A percentile compares a stretch with the other conserved stretches of the same genome.
Evolutionary conservation across 2,329 filamentous ascomycete species (phyloP).

Genomic region (Sclerotinia trifoliorum): DNA sequence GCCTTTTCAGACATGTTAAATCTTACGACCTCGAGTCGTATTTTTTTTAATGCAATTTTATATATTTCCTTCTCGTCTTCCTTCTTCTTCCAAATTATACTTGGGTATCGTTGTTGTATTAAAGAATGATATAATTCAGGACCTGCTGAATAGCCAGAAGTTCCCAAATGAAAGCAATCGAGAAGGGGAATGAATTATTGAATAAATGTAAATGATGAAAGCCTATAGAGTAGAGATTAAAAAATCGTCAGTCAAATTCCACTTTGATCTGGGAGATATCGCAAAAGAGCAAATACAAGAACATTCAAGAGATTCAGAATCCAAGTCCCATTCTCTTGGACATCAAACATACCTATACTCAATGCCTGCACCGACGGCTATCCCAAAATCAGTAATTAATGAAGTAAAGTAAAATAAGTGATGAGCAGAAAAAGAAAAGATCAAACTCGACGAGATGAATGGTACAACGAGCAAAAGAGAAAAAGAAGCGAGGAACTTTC

Average conservation of each 20-base stretch:
- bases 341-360: slow-evolving; percentile 36
- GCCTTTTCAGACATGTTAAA: slow-evolving; percentile 32
- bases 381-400: slow-evolving; percentile 33
- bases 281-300: slow-evolving; percentile 24
- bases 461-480: slow-evolving; percentile 16
- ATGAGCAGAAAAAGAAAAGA: slow-evolving; percentile 25
- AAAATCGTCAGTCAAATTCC: not conserved
- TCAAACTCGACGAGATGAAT: slow-evolving; percentile 10
- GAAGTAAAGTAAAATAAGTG: slow-evolving; percentile 29
- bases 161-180: slow-evolving; percentile 30
- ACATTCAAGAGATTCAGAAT: slow-evolving; percentile 24
- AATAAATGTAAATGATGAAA: slow-evolving; percentile 19
- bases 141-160: slow-evolving; percentile 41
- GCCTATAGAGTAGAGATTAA: not conserved
- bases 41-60: slow-evolving; percentile 26
- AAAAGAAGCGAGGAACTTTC: slow-evolving; percentile 21
- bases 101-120: slow-evolving; percentile 29
- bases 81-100: slow-evolving; percentile 28
- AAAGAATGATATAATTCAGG: slow-evolving; percentile 39
- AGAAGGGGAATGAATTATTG: slow-evolving; percentile 10
- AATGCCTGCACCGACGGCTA: slow-evolving; percentile 41
- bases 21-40: slow-evolving; percentile 34
- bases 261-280: not conserved
- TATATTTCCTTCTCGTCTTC: slow-evolving; percentile 20
- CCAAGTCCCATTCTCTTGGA: not conserved